Base-by-base conservation (phyloP, 495 filamentous ascomycete species). In the Bacidia gigantensis region DNA sequence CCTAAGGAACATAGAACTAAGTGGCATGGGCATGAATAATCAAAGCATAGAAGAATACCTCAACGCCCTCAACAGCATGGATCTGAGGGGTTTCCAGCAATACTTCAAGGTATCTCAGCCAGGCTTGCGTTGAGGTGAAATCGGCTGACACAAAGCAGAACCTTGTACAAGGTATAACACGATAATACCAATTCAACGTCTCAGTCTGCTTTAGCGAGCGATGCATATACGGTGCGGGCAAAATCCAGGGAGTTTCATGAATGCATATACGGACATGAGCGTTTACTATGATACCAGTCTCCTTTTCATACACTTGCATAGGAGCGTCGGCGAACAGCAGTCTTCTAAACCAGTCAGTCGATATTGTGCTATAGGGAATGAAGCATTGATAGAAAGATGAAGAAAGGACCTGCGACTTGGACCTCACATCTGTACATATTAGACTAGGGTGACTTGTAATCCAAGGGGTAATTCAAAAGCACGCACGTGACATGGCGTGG, bases 31-130 rank as follows among this genome's bases (percentile, higher is more conserved):
- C 25, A 74, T 77, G 66, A 67, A 69, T 22, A 61, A 58, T 2
- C 67, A 72, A n/a, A 67, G 72, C 26, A 72, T 71, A 46, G 70
- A 74, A 49, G 75, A 78, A 58, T 80, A 81, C 61, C 58, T 83
- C 53, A 63, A 64, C 43, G 69, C 70, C 32, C 61, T 83, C 59
- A 72, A 66, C 49, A 70, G 63, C 60, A 58, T 68, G 57, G 75
- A 78, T 54, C 49, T 65, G 56, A 76, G 70, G 65, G 72, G 67
- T 18, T 79, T 78, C 65, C 70, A 72, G 60, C 66, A 69, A 53
- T 79, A 76, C 65, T 77, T 79, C 65, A 70, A 65, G 56, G 62
- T 64, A 62, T 24, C 21, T 24, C 10, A 20, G 14, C 29, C 25
- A n/a, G 20, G 3, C 11, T 17, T 21, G 25, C 17, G 5, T 23